Percentiles rank a stretch among this genome's conserved stretches.
phyloP scores from a whole-genome alignment of 192 early-diverging fungal species.

The Linnemannia schmuckeri region DNA sequence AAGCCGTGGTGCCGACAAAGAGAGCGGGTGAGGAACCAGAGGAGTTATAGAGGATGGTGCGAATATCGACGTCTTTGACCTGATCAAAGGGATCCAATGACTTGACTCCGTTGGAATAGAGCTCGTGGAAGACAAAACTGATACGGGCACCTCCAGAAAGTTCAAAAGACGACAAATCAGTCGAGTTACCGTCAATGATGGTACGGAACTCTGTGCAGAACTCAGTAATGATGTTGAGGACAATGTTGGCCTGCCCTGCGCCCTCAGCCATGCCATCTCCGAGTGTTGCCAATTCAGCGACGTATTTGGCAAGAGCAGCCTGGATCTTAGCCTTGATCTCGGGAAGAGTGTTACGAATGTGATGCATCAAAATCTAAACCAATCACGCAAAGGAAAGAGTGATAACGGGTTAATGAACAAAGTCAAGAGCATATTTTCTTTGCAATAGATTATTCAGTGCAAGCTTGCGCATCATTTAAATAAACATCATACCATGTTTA shows the following conservation, averaged over 20 bases:
- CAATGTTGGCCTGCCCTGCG: constrained; percentile 83
- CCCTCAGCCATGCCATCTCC: constrained; percentile 93
- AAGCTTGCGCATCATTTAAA: not conserved
- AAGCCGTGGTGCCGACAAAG: constrained; percentile 98
- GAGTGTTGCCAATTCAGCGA: constrained; percentile 85
- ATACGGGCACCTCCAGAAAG: constrained; percentile 98
- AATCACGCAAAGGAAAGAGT: not conserved
- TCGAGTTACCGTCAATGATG: constrained; percentile 95
- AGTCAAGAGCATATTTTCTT: not conserved
- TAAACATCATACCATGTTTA: constrained; percentile 84
- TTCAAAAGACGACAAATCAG: constrained; percentile 95
- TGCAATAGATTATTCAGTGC: not conserved
- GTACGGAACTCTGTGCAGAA: constrained; percentile 98
- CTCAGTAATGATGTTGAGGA: constrained; percentile 98
- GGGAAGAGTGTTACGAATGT: constrained; percentile 97
- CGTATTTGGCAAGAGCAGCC: constrained; percentile 86
- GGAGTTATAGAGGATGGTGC: constrained; percentile 98
- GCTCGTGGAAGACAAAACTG: constrained; percentile 99
- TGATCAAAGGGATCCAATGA: constrained; percentile 98
- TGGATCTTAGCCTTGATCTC: constrained; percentile 99
- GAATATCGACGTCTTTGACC: constrained; percentile 98
- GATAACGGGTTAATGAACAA: not conserved
- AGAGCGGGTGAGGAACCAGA: constrained; percentile 97
- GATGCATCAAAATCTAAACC: constrained; percentile 95
- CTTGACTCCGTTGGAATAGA: constrained; percentile 92